These are phyloP conservation scores for Neurospora sp. DNA, from an alignment of 495 filamentous ascomycete genomes.

Conservation along the genomic window DNA sequence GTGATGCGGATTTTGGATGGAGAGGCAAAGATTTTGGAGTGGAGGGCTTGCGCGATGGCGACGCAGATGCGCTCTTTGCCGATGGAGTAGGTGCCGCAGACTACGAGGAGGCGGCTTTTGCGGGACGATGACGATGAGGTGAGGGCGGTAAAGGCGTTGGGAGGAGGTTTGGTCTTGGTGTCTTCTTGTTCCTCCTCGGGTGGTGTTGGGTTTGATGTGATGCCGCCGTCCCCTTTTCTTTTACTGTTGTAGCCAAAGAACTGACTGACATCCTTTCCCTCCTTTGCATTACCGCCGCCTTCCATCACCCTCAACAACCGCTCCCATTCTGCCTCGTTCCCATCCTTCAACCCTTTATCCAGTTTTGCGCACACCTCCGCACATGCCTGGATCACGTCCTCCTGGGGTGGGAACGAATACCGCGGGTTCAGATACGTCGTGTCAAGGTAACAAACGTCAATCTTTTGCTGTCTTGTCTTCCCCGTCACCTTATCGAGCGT, in stretches of 20 bases:
- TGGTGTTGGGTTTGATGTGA: not conserved
- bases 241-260: slow-evolving; percentile 24
- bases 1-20: slow-evolving; percentile 76
- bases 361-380: slow-evolving; percentile 72
- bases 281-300: slow-evolving; percentile 12
- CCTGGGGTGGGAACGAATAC: slow-evolving; percentile 87
- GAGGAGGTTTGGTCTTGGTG: not conserved
- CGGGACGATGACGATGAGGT: not conserved
- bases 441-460: slow-evolving; percentile 93
- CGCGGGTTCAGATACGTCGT: slow-evolving; percentile 95
- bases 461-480: slow-evolving; percentile 65
- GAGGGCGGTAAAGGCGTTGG: slow-evolving; percentile 20
- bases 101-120: slow-evolving; percentile 59
- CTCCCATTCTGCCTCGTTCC: slow-evolving; percentile 23
- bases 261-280: slow-evolving; percentile 26
- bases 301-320: slow-evolving; percentile 17
- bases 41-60: slow-evolving; percentile 77
- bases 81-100: slow-evolving; percentile 95
- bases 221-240: slow-evolving; percentile 8
- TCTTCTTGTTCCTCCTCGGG: not conserved
- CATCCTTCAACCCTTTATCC: slow-evolving; percentile 20
- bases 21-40: slow-evolving; percentile 84
- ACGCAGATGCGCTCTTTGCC: slow-evolving; percentile 95
- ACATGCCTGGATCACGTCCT: slow-evolving; percentile 77
- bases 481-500: slow-evolving; percentile 56